phyloP scores from a whole-genome alignment of 495 filamentous ascomycete species.

The Penicillium ochrochloron region DNA sequence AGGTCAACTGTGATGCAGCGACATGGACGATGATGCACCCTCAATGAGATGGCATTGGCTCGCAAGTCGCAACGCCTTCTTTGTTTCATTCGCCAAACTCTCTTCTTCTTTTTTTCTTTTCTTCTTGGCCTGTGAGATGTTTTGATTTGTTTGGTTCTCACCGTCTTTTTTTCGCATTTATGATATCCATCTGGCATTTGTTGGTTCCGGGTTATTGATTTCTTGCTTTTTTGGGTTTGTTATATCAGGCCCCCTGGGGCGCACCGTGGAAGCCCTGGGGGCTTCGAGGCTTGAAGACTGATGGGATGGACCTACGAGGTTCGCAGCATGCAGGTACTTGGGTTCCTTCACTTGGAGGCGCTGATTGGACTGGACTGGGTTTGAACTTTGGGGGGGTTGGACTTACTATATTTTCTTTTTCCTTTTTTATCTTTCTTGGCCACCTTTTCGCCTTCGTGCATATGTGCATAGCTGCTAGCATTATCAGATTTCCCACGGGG shows the following conservation, averaged over 20 bases:
- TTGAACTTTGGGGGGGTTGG: neutral
- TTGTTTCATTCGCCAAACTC: constrained; percentile 17
- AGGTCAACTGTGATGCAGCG: constrained; percentile 75
- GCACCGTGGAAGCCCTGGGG: neutral
- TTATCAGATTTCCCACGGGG: constrained; percentile 3
- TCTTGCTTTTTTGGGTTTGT: constrained; percentile 6
- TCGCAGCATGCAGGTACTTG: constrained; percentile 18
- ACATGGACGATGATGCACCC: constrained; percentile 64
- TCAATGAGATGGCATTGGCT: constrained; percentile 22
- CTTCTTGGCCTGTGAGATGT: constrained; percentile 10
- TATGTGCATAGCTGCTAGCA: constrained; percentile 1
- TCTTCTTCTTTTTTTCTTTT: constrained; percentile 5
- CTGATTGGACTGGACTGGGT: constrained; percentile 1
- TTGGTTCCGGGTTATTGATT: constrained; percentile 18
- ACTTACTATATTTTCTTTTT: neutral
- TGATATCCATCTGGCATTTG: constrained; percentile 41
- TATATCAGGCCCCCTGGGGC: constrained; percentile 1
- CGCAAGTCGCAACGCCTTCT: constrained; percentile 8
- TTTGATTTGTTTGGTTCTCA: constrained; percentile 6
- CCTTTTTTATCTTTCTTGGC: neutral
- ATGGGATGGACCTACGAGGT: neutral
- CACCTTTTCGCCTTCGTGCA: neutral
- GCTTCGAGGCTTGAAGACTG: neutral
- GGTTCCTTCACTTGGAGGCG: constrained; percentile 8
- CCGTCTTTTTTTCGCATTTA: constrained; percentile 20